Evolutionary conservation across 306 rosid genomes (phyloP), one percentile per base, ranked within the genome.

Genomic region (Sicyos baderoa): DNA sequence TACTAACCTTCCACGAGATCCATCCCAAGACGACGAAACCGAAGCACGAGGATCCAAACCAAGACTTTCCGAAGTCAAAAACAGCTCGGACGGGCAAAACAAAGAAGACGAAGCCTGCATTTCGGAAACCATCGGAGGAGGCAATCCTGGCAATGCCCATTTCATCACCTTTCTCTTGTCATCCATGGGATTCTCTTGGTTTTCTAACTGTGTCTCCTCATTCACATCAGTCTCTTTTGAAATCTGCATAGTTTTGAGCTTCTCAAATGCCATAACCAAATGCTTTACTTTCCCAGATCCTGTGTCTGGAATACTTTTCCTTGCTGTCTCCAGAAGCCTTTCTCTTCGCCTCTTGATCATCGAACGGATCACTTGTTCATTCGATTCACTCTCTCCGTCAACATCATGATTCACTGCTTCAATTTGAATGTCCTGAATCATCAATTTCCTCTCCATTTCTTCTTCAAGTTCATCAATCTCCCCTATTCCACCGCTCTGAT

Each of bases 111-210:
- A 82, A 65, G 15, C 68, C 72, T 65, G 82, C 1, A 69, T 55
- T 78, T 85, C 87, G 23, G 22, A 59, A 72, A 50, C 87, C 53
- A 63, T 76, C 6, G 83, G 84, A 75, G 62, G 78, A 19, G 65
- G 95, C 77, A 89, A 76, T 44, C 99, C 99, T 1, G 95, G 96
- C 61, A 94, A 80, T 64, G 97, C 90, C 99, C 97, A 88, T 82
- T 88, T 90, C 79, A 58, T 61, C 8, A 76, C 81, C 78, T 78
- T 82, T 22, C 19, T 67, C 77, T 76, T 70, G 19, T 40, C 76
- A 42, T 78, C 78, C 67, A 35, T 78, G 48, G 47, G 29, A 17
- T 79, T 72, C 72, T 78, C 67, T 7, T 29, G 35, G 35, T 29
- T 29, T 29, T 29, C 35, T 29, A 29, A 1, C 4, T 29, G 35